Base-by-base conservation (phyloP, 1,139 yeast genomes). In the Suhomyces bokatorum region DNA sequence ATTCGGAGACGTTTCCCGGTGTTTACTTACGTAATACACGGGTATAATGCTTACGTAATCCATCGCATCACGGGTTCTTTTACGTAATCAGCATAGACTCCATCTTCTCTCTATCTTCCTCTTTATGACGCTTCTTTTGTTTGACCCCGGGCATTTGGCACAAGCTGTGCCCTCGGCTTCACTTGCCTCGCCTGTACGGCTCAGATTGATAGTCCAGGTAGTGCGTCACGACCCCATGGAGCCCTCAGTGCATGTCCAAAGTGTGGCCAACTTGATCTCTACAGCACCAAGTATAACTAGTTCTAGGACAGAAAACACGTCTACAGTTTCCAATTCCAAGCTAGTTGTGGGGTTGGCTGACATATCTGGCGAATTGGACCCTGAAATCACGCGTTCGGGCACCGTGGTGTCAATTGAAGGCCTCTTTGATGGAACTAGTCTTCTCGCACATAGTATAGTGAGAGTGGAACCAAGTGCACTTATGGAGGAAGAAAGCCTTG, bases 161-260 rank as follows among this genome's bases (percentile, higher is more conserved):
- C 11, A 11, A 7, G 15, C 17, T 5, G 14, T 57, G 30, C 65
- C 70, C 1, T 46, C 50, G 17, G 70, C 70, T 0, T 51, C 66
- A 1, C 50, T 48, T 4, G 47, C 62, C 2, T 40, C 41, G 6
- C 55, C 57, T 1, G 53, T 51, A 11, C 50, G 66, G 35, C 53
- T 70, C 4, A 55, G 76, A 15, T 36, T 69, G 15, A 42, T 71
- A 9, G 71, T 56, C 4, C 76, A 70, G 49, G 66, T 67, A 6
- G 43, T 56, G 6, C 47, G 48, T 11, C 66, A 59, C 45, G 33
- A 3, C 27, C 37, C 35, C 14, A 11, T 2, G n/a, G 13, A 32
- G 15, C 28, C 36, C 3, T 26, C 33, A 6, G 34, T 45, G 32
- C 27, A 24, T 12, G 24, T 44, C 4, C 11, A 15, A 14, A 33